Base-by-base conservation (phyloP, 352 stramenopile species). In the Pythium rhizo-oryzae region DNA sequence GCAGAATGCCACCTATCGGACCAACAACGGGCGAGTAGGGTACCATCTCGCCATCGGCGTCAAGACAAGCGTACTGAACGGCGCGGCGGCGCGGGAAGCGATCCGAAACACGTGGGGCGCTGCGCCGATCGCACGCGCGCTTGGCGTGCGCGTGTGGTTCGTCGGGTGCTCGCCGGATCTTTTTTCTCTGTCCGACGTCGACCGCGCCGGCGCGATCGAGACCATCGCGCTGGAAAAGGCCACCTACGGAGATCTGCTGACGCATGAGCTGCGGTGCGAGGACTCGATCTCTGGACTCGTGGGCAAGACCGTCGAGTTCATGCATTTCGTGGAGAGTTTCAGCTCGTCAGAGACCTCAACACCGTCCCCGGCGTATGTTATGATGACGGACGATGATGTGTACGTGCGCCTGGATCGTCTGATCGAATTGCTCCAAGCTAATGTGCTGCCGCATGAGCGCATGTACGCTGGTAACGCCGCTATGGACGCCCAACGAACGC, bases 341-440 rank as follows among this genome's bases (percentile, higher is more conserved):
- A 28, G 5, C 11, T 44, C 37, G 23, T 25, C 25, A 8, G 13
- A 13, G n/a, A 63, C 23, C 24, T 8, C 39, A 46, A 11, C 33
- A 11, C 33, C 33, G 6, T 39, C 33, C 11, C 59, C 33, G 4
- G 19, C 7, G 16, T 89, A 72, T 23, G 54, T 88, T 0, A 78
- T 92, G 72, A 70, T 92, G 28, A 54, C 63, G 16, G 81, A 91
- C 37, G 84, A 93, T 46, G 81, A 92, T 47, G 56, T 87, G 18
- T 71, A 59, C 43, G 25, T 71, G 15, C 65, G 58, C 3, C 24
- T 71, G 13, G 62, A 59, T 35, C 8, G 19, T 18, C 65, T 71
- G 7, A n/a, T 62, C 9, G 16, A 18, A 11, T 19, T 67, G 2
- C 43, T 72, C 1, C 24, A 53, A 3, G 39, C 37, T 1, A 9